Percentiles rank a stretch among this genome's conserved stretches.
Conservation (phyloP, 495 filamentous ascomycete species). For the Penicillium cinerascens region DNA sequence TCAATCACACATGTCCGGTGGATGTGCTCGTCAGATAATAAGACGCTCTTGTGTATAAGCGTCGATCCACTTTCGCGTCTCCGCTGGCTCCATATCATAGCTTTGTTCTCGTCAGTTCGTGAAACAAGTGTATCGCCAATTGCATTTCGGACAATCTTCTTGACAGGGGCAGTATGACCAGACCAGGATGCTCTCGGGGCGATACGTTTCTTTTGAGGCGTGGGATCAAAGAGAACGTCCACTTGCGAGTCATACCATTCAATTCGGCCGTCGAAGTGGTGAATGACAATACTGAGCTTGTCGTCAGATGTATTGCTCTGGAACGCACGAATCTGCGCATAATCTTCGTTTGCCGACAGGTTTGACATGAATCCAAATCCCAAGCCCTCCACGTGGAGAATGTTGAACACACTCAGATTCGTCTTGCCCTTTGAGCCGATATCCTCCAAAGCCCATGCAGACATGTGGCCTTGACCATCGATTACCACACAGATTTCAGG, state of each 20-base stretch:
- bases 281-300: constrained; percentile 71
- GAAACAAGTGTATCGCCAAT: constrained; percentile 78
- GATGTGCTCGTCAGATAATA: constrained; percentile 71
- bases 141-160: constrained; percentile 80
- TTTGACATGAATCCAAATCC: constrained; percentile 61
- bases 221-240: constrained; percentile 78
- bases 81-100: constrained; percentile 78
- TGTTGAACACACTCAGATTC: constrained; percentile 75
- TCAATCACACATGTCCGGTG: constrained; percentile 76
- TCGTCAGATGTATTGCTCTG: constrained; percentile 56
- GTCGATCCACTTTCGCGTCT: constrained; percentile 40
- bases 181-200: constrained; percentile 64
- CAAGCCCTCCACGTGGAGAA: constrained; percentile 74
- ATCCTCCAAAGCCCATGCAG: constrained; percentile 91
- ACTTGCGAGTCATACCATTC: constrained; percentile 76
- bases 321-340: constrained; percentile 73
- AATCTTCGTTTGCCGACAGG: constrained; percentile 42
- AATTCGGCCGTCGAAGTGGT: constrained; percentile 83
- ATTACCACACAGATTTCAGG: constrained; percentile 87
- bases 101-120: constrained; percentile 72
- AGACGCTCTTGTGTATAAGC: constrained; percentile 63
- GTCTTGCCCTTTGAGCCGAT: constrained; percentile 70
- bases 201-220: constrained; percentile 61
- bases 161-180: constrained; percentile 75
- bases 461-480: constrained; percentile 83